Conservation (phyloP, 192 early-diverging fungal genomes). For the Umbelopsis isabellina region DNA sequence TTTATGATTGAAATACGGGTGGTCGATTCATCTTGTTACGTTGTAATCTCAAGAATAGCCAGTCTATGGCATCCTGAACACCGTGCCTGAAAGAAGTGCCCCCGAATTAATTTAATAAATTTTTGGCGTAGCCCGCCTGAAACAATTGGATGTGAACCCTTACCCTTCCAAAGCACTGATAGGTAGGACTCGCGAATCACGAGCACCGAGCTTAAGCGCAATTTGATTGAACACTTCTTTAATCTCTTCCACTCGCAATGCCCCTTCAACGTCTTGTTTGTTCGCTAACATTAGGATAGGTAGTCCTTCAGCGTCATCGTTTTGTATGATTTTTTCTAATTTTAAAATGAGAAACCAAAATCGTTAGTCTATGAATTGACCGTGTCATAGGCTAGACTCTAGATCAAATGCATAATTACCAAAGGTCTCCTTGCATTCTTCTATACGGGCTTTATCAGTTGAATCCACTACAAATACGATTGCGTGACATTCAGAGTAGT, state of each 20-base stretch:
- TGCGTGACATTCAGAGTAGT: slow-evolving; percentile 92
- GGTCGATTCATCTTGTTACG: slow-evolving; percentile 81
- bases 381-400: neutral
- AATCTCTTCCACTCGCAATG: slow-evolving; percentile 74
- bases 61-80: slow-evolving; percentile 87
- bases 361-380: too few relatives aligned
- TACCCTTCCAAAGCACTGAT: slow-evolving; percentile 86
- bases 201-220: slow-evolving; percentile 78
- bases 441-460: slow-evolving; percentile 76
- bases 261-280: slow-evolving; percentile 84
- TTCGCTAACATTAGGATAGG: slow-evolving; percentile 94
- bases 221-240: slow-evolving; percentile 93
- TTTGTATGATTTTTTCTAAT: slow-evolving; percentile 76
- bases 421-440: slow-evolving; percentile 75
- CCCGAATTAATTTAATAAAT: slow-evolving; percentile 18
- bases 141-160: neutral
- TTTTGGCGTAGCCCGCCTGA: neutral
- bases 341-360: too few relatives aligned
- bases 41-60: slow-evolving; percentile 83
- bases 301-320: slow-evolving; percentile 76
- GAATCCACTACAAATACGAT: slow-evolving; percentile 95
- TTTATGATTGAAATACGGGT: slow-evolving; percentile 64
- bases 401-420: slow-evolving; percentile 47
- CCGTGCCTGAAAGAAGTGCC: slow-evolving; percentile 61
- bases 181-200: slow-evolving; percentile 86